Conservation (phyloP, 2,329 filamentous ascomycete genomes). For the Cryphonectria carpinicola region DNA sequence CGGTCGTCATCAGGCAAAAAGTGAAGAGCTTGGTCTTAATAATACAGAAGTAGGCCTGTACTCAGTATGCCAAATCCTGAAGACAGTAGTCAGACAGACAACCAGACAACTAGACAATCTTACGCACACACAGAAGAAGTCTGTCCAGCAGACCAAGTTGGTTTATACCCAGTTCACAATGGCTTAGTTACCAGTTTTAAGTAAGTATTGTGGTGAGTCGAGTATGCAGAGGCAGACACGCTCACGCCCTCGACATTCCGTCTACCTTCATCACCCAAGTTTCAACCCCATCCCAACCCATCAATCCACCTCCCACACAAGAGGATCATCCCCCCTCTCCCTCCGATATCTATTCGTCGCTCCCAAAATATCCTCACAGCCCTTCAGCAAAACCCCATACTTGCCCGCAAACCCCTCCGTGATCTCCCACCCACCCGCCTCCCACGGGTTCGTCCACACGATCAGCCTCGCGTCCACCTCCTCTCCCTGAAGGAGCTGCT, state of each 20-base stretch:
- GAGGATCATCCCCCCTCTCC: slow-evolving; percentile 17
- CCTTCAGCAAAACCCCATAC: slow-evolving; percentile 35
- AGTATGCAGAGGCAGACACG: not conserved
- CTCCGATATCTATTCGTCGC: slow-evolving; percentile 33
- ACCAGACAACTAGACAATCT: too few relatives aligned
- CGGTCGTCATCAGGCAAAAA: not conserved
- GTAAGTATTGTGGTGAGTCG: not conserved
- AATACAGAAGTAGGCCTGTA: too few relatives aligned
- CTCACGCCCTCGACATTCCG: not conserved
- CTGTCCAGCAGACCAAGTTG: too few relatives aligned
- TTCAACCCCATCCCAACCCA: not conserved
- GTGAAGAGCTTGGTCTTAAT: too few relatives aligned
- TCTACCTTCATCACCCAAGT: not conserved
- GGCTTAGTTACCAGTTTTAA: too few relatives aligned
- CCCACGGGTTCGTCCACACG: slow-evolving; percentile 33
- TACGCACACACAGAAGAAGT: too few relatives aligned
- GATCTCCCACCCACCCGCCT: slow-evolving; percentile 37
- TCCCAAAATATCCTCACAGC: slow-evolving; percentile 35
- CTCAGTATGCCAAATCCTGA: too few relatives aligned
- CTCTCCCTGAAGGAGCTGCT: not conserved
- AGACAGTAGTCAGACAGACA: too few relatives aligned
- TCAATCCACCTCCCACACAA: slow-evolving; percentile 20
- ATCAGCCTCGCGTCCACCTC: slow-evolving; percentile 19
- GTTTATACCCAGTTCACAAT: too few relatives aligned
- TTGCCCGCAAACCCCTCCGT: slow-evolving; percentile 35